Conservation (phyloP, 176 grass and related monocot species). For the Avena sativa region DNA sequence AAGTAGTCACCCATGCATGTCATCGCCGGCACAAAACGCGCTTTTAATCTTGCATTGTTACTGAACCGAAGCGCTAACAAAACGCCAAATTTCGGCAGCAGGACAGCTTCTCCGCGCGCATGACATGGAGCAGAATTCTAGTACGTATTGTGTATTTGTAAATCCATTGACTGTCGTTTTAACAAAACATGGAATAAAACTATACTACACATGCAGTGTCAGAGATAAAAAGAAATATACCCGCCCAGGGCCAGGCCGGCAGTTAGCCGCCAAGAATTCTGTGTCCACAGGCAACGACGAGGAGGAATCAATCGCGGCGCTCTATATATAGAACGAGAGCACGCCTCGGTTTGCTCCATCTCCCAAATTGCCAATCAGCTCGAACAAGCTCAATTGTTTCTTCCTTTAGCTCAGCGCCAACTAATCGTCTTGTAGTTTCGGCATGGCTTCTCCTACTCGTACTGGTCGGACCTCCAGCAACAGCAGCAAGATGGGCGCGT, state of each 20-base stretch:
- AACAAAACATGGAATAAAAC: neutral
- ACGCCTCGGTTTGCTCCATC: neutral
- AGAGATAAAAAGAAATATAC: neutral
- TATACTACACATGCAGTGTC: neutral
- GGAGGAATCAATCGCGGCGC: slow-evolving; percentile 28
- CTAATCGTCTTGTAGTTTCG: neutral
- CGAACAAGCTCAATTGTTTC: neutral
- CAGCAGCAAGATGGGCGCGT: neutral
- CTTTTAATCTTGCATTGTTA: neutral
- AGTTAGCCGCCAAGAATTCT: slow-evolving; percentile 20
- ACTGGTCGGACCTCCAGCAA: neutral
- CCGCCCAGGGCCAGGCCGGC: slow-evolving; percentile 40
- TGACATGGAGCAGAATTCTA: neutral
- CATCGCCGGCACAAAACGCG: neutral
- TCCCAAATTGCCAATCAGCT: too few relatives aligned
- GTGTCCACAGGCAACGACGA: neutral
- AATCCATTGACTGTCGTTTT: neutral
- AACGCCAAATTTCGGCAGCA: neutral
- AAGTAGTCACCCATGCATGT: neutral
- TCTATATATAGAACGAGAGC: slow-evolving; percentile 28
- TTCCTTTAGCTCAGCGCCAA: neutral
- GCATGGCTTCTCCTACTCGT: slow-evolving; percentile 23
- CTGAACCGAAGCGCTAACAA: neutral
- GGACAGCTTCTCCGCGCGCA: neutral
- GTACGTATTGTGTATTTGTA: too few relatives aligned